These are phyloP conservation scores for Aureobasidium lini DNA, from an alignment of 2,329 filamentous ascomycete genomes.

Conservation along the genomic window DNA sequence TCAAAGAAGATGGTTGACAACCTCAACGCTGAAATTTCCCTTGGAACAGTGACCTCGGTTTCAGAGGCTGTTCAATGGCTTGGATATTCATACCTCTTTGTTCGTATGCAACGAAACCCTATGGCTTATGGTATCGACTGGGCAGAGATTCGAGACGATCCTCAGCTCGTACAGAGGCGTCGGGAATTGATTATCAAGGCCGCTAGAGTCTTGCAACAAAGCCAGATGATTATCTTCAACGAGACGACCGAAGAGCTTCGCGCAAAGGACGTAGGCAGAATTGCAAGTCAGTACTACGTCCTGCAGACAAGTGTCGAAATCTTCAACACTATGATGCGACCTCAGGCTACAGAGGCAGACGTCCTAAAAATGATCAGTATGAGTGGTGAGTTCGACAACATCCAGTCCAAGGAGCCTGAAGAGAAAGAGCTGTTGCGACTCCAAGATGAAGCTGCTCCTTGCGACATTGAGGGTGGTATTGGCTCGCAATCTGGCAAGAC, in stretches of 20 bases:
- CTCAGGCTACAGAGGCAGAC: conserved; percentile 79
- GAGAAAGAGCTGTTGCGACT: conserved; percentile 76
- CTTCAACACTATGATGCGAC: conserved; percentile 91
- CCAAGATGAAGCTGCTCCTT: conserved; percentile 62
- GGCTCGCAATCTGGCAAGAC: conserved; percentile 77
- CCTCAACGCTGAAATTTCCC: conserved; percentile 84
- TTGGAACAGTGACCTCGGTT: conserved; percentile 93
- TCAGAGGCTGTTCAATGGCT: conserved; percentile 94
- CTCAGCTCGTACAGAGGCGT: conserved; percentile 75
- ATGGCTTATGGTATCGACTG: conserved; percentile 92
- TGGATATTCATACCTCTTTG: conserved; percentile 94
- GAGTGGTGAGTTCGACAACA: conserved; percentile 97
- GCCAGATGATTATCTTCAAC: conserved; percentile 99
- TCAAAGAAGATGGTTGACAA: conserved; percentile 93
- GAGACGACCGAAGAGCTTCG: conserved; percentile 87
- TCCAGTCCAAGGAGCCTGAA: conserved; percentile 86
- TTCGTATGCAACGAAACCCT: conserved; percentile 89
- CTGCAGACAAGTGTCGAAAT: conserved; percentile 88
- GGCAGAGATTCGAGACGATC: conserved; percentile 82
- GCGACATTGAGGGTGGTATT: conserved; percentile 64
- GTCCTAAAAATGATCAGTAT: conserved; percentile 93
- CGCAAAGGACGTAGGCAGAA: conserved; percentile 90
- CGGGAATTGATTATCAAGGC: conserved; percentile 83
- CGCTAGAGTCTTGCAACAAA: conserved; percentile 76
- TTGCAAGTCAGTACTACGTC: conserved; percentile 96